Base-by-base conservation (phyloP, 208 protist species). In the Tetramitus jugosus region DNA sequence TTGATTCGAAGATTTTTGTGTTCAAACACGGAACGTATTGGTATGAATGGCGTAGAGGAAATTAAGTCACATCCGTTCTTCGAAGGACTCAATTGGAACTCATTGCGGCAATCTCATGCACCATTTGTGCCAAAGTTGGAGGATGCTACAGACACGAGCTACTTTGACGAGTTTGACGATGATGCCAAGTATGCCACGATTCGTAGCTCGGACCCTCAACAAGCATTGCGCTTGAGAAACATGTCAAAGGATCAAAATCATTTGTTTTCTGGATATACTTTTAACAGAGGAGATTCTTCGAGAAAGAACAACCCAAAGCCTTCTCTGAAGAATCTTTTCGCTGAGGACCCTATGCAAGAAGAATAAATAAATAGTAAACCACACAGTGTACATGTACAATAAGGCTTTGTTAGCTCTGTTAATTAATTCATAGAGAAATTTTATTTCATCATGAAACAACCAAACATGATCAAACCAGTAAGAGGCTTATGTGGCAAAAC, bases 1-100 rank as follows among this genome's bases (percentile, higher is more conserved):
- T 87, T 98, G 31, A 96, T 98, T 81, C 77, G 86, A 65, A 86
- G 83, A 14, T 90, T 95, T 56, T 86, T 95, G 76, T 94, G 91
- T 60, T 90, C 93, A 53, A 85, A 84, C 10, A 81, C 88, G 61
- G 84, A 94, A 35, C 86, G 92, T 42, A 88, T 94, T 81, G 86
- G 85, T 62, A 93, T 85, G 77, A 76, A 76, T 43, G 31, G 46
- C 8, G 10, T 60, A n/a, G 81, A 88, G 2, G 85, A 87, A 35
- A 92, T 95, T 52, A 87, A 89, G 62, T 33, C 40, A 0, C 92
- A 95, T 77, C 83, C 87, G 20, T 95, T 93, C 75, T 91, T 95
- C 43, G 33, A 67, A 45, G 85, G 84, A 33, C 67, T 89, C 37
- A 13, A 82, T 53, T 76, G n/a, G 84, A 79, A 69, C 20, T 71